Evolutionary conservation across 768 basidiomycete genomes (phyloP), one percentile per base, ranked within the genome.

Genomic region (Dentipellis fragilis): DNA sequence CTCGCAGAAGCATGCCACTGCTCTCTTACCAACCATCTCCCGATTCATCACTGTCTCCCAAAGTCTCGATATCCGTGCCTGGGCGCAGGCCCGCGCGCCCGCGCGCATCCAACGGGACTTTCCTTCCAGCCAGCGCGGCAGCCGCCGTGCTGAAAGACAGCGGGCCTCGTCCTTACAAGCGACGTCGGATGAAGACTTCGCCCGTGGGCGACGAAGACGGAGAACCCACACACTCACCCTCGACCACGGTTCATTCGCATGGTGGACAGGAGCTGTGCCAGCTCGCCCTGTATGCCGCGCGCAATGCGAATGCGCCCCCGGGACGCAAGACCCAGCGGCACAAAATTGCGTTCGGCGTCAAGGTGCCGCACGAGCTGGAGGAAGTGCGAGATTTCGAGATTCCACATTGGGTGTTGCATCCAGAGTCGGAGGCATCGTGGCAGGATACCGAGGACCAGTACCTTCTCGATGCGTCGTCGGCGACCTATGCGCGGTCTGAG

Each of bases 341-440:
- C 58, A 68, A 76, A 42, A 75, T 72, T 14, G 80, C 84, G 9
- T 88, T 86, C 63, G 85, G 86, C 0, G 70, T 72, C 52, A 62
- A 55, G 54, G 29, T 51, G 49, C 50, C 34, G 57, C 56, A 34
- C 50, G 59, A 55, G 55, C 16, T 52, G 23, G 55, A 59, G 50
- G 56, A 59, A 23, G 62, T 63, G 16, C 53, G 58, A 36, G 62
- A 60, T 9, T 54, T 54, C 19, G 38, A 47, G 29, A 47, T 54
- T 17, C 54, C 48, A 8, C 16, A n/a, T n/a, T 50, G 57, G 53
- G 39, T 42, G 34, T 48, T 45, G 19, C 35, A n/a, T 35, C 21
- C 39, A 10, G 21, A n/a, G n/a, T 35, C 23, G 10, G 38, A 17
- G 10, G n/a, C 21, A 14, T 53, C 21, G 22, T 22, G 38, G 10